Evolutionary conservation across 768 basidiomycete species (phyloP).

Genomic region (Phylloporus sp.): DNA sequence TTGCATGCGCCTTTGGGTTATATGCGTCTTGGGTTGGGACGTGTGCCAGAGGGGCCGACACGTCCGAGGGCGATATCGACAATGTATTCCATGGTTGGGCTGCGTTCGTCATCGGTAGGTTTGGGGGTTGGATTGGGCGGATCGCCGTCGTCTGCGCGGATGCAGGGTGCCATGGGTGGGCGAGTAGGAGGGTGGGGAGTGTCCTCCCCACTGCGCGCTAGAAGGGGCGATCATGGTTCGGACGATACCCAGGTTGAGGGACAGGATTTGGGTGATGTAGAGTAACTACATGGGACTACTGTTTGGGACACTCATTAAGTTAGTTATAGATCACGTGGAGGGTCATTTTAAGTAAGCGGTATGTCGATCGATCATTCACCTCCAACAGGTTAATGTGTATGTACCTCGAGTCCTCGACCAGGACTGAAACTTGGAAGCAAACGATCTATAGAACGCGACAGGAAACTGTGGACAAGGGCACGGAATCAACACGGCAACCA

Average conservation of each 20-base stretch:
- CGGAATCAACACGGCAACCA: no score
- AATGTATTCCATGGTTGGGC: slow-evolving; percentile 64
- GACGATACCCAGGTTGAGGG: not conserved
- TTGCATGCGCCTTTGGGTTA: slow-evolving; percentile 4
- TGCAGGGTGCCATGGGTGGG: not conserved
- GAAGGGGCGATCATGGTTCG: not conserved
- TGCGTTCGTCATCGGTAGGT: slow-evolving; percentile 35
- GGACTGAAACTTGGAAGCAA: no score
- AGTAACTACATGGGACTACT: slow-evolving; percentile 9
- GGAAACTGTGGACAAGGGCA: no score
- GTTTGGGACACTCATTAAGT: not conserved
- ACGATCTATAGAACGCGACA: no score
- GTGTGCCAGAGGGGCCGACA: slow-evolving; percentile 11
- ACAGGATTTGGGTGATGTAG: slow-evolving; percentile 22
- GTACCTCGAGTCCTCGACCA: no score
- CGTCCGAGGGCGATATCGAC: slow-evolving; percentile 51
- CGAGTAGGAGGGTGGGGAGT: not conserved
- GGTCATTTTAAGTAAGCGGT: no score
- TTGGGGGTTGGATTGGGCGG: slow-evolving; percentile 22
- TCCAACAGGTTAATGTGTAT: no score
- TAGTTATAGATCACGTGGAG: no score
- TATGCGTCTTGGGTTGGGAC: slow-evolving; percentile 17
- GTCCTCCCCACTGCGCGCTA: slow-evolving; percentile 1
- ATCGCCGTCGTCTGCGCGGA: slow-evolving; percentile 10
- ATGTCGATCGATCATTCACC: no score